Base-by-base conservation (phyloP, 2,329 filamentous ascomycete species). In the Harringtonia lauricola region DNA sequence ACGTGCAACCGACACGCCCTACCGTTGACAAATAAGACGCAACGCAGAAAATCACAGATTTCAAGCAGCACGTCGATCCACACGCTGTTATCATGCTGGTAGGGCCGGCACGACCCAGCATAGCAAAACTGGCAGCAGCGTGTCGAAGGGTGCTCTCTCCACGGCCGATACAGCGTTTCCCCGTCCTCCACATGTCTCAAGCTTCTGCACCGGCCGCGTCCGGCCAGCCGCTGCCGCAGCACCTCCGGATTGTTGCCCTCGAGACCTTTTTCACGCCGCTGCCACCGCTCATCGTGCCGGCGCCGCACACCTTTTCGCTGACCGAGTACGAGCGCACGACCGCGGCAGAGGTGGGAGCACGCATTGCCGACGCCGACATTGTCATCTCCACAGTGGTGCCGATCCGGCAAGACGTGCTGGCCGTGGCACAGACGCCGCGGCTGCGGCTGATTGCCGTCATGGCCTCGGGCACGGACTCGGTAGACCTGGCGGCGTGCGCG, bases 341-440 rank as follows among this genome's bases (percentile, higher is more conserved):
- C 5, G 39, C 51, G 3, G 52, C 50, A 13, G 47, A 61, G 43
- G 46, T 61, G 5, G 47, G 53, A 7, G 52, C 52, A 36, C 52
- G 62, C 33, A 57, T 66, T 30, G 29, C 41, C 8, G 58, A 62
- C 42, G 64, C 63, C 28, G 57, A 61, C 44, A 54, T 68, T 8
- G 49, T 62, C 10, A 56, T 67, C 42, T 52, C 55, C 33, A 62
- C 59, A 1, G 48, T 59, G 0, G 46, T 59, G 4, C 59, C 57
- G 9, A 45, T 67, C 22, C 42, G 52, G 8, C 44, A 55, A 14
- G 47, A 40, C 8, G 47, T 44, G 19, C 55, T 52, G 28, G 49
- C 53, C 3, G 46, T 46, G 6, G 46, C 49, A 8, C 26, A 52
- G 19, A 46, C 50, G 45, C 59, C 62, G 7, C 53, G 54, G 1